A percentile compares a stretch with the other conserved stretches of the same genome.
These are phyloP conservation scores for Hericium rajendrae DNA, from an alignment of 768 basidiomycete species.

Conservation along the genomic window DNA sequence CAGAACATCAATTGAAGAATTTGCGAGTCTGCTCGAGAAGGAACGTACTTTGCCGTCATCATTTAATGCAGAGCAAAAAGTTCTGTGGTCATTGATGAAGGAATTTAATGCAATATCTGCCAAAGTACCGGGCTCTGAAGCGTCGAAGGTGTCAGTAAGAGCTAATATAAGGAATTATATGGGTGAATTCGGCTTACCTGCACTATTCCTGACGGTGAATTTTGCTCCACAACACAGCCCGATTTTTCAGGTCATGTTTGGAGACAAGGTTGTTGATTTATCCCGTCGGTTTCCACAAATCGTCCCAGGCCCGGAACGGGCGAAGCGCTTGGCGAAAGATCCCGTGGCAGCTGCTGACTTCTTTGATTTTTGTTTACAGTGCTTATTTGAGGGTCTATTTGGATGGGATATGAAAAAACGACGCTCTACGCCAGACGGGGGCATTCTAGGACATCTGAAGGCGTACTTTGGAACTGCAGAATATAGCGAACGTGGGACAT, in stretches of 20 bases:
- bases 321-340: conserved; percentile 19
- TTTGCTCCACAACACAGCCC: conserved; percentile 16
- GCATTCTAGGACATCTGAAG: too few relatives aligned
- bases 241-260: conserved; percentile 22
- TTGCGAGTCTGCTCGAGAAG: conserved; percentile 6
- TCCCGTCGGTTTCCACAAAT: conserved; percentile 15
- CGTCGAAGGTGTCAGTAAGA: conserved; percentile 18
- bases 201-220: conserved; percentile 21
- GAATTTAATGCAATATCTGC: conserved; percentile 23
- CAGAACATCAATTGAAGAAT: conserved; percentile 3
- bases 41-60: conserved; percentile 4
- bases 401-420: too few relatives aligned
- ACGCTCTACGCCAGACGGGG: too few relatives aligned
- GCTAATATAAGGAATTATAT: conserved; percentile 21
- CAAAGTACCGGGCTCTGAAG: conserved; percentile 22
- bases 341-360: too few relatives aligned
- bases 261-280: conserved; percentile 11
- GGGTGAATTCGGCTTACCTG: conserved; percentile 21
- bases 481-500: too few relatives aligned
- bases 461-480: too few relatives aligned
- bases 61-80: conserved; percentile 9
- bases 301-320: conserved; percentile 8
- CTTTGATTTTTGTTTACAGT: too few relatives aligned
- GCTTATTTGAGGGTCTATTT: too few relatives aligned
- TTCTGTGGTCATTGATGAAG: conserved; percentile 17